Base-by-base conservation (phyloP, 1,284 basidiomycete species). In the Gomphus sp. region DNA sequence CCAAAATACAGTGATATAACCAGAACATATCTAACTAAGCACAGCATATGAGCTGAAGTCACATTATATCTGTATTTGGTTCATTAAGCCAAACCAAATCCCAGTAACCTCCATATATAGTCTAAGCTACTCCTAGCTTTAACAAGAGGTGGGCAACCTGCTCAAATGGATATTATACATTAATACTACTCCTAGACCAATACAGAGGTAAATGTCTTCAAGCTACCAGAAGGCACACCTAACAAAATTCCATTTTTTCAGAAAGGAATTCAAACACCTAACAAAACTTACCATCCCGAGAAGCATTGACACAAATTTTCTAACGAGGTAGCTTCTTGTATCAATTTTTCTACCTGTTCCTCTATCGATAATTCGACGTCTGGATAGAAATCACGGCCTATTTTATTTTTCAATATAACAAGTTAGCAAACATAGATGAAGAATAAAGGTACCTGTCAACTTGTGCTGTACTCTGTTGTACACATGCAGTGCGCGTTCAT, bases 301-400 rank as follows among this genome's bases (percentile, higher is more conserved):
- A 97, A 98, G 66, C 91, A 93, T 68, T 95, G 93, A 71, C 93
- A 96, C 2, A 98, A 81, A 70, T 97, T 96, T 72, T 97, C 93
- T 51, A 96, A 75, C 11, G 89, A 87, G 6, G 90, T 96, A 7
- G 94, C 92, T 70, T 97, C 92, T 61, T 84, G 78, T 63, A 98
- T 97, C 56, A 98, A 78, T 69, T 89, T 89, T 68, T 94, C 91
- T 22, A 96, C 93, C 71, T 98, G 94, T 18, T 79, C 80, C 51
- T 80, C 76, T 28, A 96, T 89, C 31, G 79, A 76, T 57, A 98
- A 77, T 3, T 80, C 76, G 51, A 83, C 75, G 10, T 90, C 86
- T 0, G 92, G 89, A 68, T 94, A 89, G 76, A 97, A 97, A 69
- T 97, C 94, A 61, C 86, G 85, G 39, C 94, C 93, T 88, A 60